phyloP scores from a whole-genome alignment of 2,329 filamentous ascomycete genomes.

The Talaromyces sp. region DNA sequence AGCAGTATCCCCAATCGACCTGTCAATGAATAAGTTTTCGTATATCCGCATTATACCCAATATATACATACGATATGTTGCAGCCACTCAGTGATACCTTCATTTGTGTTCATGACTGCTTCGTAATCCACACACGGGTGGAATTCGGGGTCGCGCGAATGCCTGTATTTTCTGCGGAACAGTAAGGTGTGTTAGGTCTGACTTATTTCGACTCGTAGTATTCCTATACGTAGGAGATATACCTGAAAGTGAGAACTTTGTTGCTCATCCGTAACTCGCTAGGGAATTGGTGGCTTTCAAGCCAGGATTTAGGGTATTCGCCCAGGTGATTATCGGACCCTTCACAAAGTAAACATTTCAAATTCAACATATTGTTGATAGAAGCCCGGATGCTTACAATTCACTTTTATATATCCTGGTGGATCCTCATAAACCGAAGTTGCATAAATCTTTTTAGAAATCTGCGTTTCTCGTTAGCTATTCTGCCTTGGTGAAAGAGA shows the following conservation, averaged over 20 bases:
- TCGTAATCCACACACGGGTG: constrained; percentile 61
- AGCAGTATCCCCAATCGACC: constrained; percentile 67
- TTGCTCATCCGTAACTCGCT: constrained; percentile 24
- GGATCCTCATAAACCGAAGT: constrained; percentile 28
- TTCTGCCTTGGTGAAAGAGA: constrained; percentile 4
- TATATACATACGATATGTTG: constrained; percentile 51
- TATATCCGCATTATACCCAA: not conserved
- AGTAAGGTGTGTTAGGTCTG: not conserved
- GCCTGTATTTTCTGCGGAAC: constrained; percentile 33
- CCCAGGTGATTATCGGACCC: constrained; percentile 70
- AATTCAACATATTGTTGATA: not conserved
- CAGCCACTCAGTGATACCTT: constrained; percentile 61
- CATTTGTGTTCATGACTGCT: constrained; percentile 57
- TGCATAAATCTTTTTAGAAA: constrained; percentile 45
- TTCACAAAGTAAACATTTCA: constrained; percentile 30
- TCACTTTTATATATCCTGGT: constrained; percentile 45
- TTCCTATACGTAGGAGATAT: constrained; percentile 21
- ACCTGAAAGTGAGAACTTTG: constrained; percentile 23
- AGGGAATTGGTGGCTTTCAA: constrained; percentile 47
- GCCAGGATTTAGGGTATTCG: constrained; percentile 63
- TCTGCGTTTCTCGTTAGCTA: constrained; percentile 36
- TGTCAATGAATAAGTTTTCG: constrained; percentile 47
- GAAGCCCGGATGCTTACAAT: constrained; percentile 45
- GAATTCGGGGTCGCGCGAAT: constrained; percentile 39
- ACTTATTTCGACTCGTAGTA: too few species aligned